Conservation (phyloP, 2,329 filamentous ascomycete genomes). For the Pyrenochaeta sp. region DNA sequence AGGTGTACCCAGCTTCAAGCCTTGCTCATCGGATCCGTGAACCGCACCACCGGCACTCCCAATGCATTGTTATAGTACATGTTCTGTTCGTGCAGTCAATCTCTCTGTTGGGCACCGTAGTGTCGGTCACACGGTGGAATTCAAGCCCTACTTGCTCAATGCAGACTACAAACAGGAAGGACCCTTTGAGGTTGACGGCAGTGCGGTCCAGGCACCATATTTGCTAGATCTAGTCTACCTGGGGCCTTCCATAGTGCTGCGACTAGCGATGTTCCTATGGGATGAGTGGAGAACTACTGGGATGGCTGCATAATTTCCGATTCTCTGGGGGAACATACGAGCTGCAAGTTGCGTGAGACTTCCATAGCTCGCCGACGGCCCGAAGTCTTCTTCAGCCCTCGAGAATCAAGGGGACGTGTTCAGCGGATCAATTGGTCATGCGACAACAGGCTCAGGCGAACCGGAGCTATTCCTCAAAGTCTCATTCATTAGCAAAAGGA, state of each 20-base stretch:
- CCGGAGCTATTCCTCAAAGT: background rate
- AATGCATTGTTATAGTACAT: slow-evolving; percentile 10
- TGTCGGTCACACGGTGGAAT: background rate
- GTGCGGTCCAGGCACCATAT: background rate
- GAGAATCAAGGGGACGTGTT: background rate
- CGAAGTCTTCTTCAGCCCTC: background rate
- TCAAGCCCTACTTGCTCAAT: background rate
- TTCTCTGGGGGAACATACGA: background rate
- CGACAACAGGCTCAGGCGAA: slow-evolving; percentile 1
- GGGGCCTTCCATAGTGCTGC: background rate
- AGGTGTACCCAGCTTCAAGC: slow-evolving; percentile 1
- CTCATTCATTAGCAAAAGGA: background rate
- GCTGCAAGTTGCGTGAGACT: background rate
- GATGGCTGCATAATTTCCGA: background rate
- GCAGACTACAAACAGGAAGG: background rate
- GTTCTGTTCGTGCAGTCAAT: background rate
- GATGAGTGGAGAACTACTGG: background rate
- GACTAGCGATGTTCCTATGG: background rate
- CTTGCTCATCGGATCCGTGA: background rate
- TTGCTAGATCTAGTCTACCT: background rate
- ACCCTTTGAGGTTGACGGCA: background rate
- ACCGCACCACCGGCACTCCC: slow-evolving; percentile 9
- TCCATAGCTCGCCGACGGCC: background rate
- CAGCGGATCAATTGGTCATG: background rate
- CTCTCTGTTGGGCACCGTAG: background rate